Evolutionary conservation across 495 filamentous ascomycete genomes (phyloP).

Genomic region (Cenococcum geophilum): DNA sequence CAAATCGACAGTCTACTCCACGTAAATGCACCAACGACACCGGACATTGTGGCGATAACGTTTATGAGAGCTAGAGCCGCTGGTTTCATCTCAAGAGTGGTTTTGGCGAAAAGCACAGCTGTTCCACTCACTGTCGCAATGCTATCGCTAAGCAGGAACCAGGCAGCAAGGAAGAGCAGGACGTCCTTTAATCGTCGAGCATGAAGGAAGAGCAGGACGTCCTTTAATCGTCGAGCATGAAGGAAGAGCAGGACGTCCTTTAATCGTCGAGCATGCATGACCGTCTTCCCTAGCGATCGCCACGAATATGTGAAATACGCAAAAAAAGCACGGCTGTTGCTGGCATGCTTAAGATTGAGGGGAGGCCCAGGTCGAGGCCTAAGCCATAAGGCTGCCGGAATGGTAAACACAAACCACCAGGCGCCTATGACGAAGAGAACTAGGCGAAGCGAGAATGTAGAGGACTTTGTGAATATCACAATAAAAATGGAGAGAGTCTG

Average conservation of each 20-base stretch:
- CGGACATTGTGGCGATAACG: slow-evolving; percentile 76
- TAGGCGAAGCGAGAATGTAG: slow-evolving; percentile 46
- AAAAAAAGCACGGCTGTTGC: slow-evolving; percentile 32
- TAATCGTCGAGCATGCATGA: slow-evolving; percentile 68
- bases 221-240: slow-evolving; percentile 72
- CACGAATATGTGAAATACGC: slow-evolving; percentile 75
- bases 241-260: slow-evolving; percentile 71
- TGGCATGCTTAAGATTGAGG: slow-evolving; percentile 39
- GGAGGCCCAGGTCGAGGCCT: slow-evolving; percentile 84
- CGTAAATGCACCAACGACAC: slow-evolving; percentile 80
- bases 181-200: slow-evolving; percentile 80
- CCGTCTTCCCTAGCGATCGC: slow-evolving; percentile 74
- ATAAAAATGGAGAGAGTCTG: slow-evolving; percentile 39
- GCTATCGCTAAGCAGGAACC: slow-evolving; percentile 90
- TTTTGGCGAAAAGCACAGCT: slow-evolving; percentile 93
- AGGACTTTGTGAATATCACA: slow-evolving; percentile 18
- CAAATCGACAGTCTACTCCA: slow-evolving; percentile 71
- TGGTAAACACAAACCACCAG: slow-evolving; percentile 94
- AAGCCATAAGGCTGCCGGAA: slow-evolving; percentile 87
- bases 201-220: slow-evolving; percentile 69
- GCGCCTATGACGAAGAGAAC: slow-evolving; percentile 79
- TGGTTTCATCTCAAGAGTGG: slow-evolving; percentile 79
- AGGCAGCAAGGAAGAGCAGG: slow-evolving; percentile 78
- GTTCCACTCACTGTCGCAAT: slow-evolving; percentile 95
- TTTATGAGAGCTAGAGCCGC: slow-evolving; percentile 88